Conservation (phyloP, 306 rosid genomes). For the Dalbergia cochinchinensis region DNA sequence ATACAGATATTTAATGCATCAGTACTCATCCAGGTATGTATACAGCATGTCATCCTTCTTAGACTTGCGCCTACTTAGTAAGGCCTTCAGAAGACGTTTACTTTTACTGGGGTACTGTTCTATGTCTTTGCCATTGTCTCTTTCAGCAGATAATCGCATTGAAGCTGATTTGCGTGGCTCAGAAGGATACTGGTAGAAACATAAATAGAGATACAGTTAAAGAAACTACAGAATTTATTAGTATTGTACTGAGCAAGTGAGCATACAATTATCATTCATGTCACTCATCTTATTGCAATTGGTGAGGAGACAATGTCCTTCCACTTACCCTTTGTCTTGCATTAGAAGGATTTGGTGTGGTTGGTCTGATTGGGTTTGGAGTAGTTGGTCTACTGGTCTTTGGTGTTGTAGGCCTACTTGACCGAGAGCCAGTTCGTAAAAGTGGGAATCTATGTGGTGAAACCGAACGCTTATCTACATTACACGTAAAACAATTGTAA, state of each 20-base stretch:
- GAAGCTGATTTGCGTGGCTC: constrained; percentile 96
- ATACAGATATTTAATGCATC: constrained; percentile 47
- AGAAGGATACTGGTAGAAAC: constrained; percentile 75
- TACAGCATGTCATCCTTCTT: constrained; percentile 94
- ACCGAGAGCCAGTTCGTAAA: constrained; percentile 85
- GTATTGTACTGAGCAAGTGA: constrained; percentile 1
- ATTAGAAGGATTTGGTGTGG: constrained; percentile 81
- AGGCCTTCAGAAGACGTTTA: constrained; percentile 90
- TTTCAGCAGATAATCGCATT: constrained; percentile 86
- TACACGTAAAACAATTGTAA: constrained; percentile 44
- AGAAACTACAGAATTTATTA: constrained; percentile 11
- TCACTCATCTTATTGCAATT: constrained; percentile 14
- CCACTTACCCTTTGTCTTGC: constrained; percentile 76
- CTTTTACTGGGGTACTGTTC: constrained; percentile 95
- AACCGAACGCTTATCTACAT: constrained; percentile 79
- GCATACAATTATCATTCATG: not conserved
- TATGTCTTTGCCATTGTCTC: constrained; percentile 66
- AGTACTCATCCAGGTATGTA: constrained; percentile 93
- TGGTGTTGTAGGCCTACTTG: constrained; percentile 78
- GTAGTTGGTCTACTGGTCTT: constrained; percentile 75
- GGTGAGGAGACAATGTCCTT: not conserved
- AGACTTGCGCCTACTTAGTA: constrained; percentile 96
- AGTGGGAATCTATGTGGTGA: constrained; percentile 97
- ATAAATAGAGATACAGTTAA: constrained; percentile 29
- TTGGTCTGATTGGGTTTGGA: constrained; percentile 85